phyloP scores from a whole-genome alignment of 768 basidiomycete genomes.

The Amanita rubescens region DNA sequence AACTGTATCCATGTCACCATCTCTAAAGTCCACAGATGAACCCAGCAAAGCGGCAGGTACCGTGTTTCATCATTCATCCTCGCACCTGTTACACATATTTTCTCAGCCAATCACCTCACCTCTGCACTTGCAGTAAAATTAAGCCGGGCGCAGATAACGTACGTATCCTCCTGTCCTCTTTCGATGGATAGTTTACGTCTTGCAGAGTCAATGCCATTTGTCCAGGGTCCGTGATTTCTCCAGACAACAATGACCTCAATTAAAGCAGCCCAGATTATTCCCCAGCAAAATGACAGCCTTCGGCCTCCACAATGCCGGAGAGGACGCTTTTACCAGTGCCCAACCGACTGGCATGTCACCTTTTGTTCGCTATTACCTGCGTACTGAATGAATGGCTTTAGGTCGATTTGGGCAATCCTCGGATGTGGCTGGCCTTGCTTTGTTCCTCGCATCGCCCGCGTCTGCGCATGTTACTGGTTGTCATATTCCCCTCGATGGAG shows the following conservation, averaged over 20 bases:
- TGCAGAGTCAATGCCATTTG: conserved; percentile 78
- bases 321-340: conserved; percentile 37
- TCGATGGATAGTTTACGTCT: neutral
- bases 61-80: neutral
- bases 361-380: neutral
- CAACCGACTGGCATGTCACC: conserved; percentile 57
- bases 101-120: conserved; percentile 69
- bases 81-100: neutral
- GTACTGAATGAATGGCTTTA: conserved; percentile 18
- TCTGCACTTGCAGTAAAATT: conserved; percentile 63
- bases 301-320: conserved; percentile 49
- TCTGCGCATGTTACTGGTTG: conserved; percentile 69
- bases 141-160: conserved; percentile 56
- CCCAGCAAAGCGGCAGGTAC: conserved; percentile 77
- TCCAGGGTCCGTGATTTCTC: conserved; percentile 48
- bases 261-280: conserved; percentile 44
- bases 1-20: neutral
- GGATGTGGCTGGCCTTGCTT: conserved; percentile 65
- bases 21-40: conserved; percentile 41
- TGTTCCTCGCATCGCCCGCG: conserved; percentile 67
- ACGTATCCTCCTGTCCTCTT: conserved; percentile 19
- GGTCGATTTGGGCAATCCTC: conserved; percentile 58
- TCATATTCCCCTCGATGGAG: conserved; percentile 69
- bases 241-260: conserved; percentile 5
- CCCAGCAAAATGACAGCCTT: conserved; percentile 83